A percentile compares a stretch with the other conserved stretches of the same genome.
phyloP scores from a whole-genome alignment of 306 rosid genomes.

The Cucurbita maxima region DNA sequence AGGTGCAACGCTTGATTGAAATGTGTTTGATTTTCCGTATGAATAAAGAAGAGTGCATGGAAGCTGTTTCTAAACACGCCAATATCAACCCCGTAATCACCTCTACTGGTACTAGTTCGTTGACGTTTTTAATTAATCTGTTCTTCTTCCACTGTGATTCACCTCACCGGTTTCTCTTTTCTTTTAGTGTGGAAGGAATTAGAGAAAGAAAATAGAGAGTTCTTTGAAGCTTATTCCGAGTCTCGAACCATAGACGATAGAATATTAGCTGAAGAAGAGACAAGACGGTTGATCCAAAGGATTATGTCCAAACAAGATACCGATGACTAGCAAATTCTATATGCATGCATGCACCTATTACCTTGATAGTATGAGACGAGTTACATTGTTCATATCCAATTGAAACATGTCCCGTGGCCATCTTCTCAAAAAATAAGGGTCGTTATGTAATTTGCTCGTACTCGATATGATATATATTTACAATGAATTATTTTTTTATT shows the following conservation, averaged over 20 bases:
- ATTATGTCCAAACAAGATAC: conserved; percentile 49
- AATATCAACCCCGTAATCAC: conserved; percentile 72
- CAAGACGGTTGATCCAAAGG: conserved; percentile 57
- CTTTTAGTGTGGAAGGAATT: conserved; percentile 82
- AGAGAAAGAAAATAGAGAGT: conserved; percentile 78
- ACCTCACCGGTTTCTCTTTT: background rate
- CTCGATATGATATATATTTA: background rate
- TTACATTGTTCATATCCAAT: background rate
- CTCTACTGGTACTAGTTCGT: conserved; percentile 67
- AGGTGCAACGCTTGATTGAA: conserved; percentile 93
- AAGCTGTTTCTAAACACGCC: conserved; percentile 85
- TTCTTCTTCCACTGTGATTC: background rate
- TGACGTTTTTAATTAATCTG: no score
- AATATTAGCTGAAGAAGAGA: conserved; percentile 72
- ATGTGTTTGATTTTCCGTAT: conserved; percentile 77
- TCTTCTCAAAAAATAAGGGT: background rate
- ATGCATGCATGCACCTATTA: background rate
- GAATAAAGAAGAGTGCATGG: conserved; percentile 89
- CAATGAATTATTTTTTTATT: no score
- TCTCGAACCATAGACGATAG: conserved; percentile 40
- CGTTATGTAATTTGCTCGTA: background rate
- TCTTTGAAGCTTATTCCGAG: conserved; percentile 57
- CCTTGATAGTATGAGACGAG: no score
- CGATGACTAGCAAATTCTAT: conserved; percentile 9
- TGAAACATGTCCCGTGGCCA: background rate